Evolutionary conservation across 768 basidiomycete genomes (phyloP).

Genomic region (Hypholoma sublateritium): DNA sequence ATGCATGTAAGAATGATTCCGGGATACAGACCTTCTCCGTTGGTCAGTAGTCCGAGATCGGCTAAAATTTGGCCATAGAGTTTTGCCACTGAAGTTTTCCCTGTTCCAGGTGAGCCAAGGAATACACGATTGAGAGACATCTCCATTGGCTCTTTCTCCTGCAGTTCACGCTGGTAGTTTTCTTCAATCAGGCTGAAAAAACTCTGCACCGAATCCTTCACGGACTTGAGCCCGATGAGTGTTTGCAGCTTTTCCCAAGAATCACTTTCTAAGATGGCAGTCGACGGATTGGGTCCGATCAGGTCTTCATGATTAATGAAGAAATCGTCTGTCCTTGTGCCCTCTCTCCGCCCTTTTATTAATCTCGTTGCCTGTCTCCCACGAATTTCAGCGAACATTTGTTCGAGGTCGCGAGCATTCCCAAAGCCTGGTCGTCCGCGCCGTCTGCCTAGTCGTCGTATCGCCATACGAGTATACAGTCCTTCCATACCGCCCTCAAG

Average conservation of each 20-base stretch:
- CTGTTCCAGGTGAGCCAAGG: conserved; percentile 68
- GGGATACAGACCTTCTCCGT: conserved; percentile 56
- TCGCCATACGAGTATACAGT: conserved; percentile 52
- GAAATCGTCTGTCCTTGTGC: conserved; percentile 46
- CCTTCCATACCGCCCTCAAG: conserved; percentile 56
- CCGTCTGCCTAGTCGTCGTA: conserved; percentile 62
- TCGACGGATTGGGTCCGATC: conserved; percentile 64
- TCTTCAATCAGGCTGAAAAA: conserved; percentile 44
- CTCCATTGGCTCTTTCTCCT: conserved; percentile 50
- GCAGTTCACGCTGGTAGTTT: conserved; percentile 62
- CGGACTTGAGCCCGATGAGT: conserved; percentile 53
- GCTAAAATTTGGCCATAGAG: conserved; percentile 64
- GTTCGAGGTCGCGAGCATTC: conserved; percentile 63
- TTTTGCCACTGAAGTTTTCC: conserved; percentile 70
- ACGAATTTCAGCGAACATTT: conserved; percentile 42
- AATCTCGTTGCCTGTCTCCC: conserved; percentile 57
- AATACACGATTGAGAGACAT: conserved; percentile 66
- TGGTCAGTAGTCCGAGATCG: conserved; percentile 63
- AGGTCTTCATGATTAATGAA: conserved; percentile 52
- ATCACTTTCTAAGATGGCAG: conserved; percentile 40
- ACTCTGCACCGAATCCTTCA: conserved; percentile 53
- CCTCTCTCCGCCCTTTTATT: conserved; percentile 36
- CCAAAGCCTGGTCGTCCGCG: conserved; percentile 63
- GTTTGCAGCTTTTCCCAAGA: conserved; percentile 53
- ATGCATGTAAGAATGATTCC: background rate